Evolutionary conservation across 352 stramenopile species (phyloP), one percentile per base, ranked within the genome.

Genomic region (Globisporangium nagaii): DNA sequence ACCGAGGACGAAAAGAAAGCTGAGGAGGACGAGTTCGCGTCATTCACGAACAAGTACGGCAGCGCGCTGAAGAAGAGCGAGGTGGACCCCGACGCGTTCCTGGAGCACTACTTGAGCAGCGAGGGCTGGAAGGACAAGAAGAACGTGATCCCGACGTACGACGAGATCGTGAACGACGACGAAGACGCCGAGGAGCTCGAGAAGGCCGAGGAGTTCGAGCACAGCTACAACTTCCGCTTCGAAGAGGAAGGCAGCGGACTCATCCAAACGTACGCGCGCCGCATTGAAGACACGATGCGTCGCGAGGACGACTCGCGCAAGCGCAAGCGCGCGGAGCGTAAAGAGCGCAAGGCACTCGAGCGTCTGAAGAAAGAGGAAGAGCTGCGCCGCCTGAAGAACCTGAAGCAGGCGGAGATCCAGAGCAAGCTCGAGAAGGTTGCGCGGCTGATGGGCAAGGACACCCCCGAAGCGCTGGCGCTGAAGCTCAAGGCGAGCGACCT

Each of bases 151-250:
- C 75, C 83, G 6, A 75, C 84, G 49, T 93, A 93, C 52, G 80
- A 89, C 5, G 84, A 95, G 15, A 90, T 94, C 53, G 82, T 95
- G 7, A 82, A 92, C 34, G 83, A 96, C 35, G 85, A 96, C 34
- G 86, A 95, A 40, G 88, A 97, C 48, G 83, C 86, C 9, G 88
- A 98, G 44, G 90, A 88, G 53, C 63, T 98, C 17, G 94, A 99
- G 40, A 87, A 92, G 47, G 91, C 90, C 11, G 97, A 99, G 58
- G 86, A 95, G 24, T 99, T 98, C 72, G 97, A 99, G 70, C 88
- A 96, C 58, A 90, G 95, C 35, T 99, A 99, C 82, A 99, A 99
- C 70, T 99, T 99, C 67, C 92, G 97, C 19, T 99, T 99, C 64
- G 97, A 99, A 73, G 93, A 99, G 71, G 92, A 96, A 46, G 90